Base-by-base conservation (phyloP, 2,329 filamentous ascomycete species). In the Trichoderma sp. region DNA sequence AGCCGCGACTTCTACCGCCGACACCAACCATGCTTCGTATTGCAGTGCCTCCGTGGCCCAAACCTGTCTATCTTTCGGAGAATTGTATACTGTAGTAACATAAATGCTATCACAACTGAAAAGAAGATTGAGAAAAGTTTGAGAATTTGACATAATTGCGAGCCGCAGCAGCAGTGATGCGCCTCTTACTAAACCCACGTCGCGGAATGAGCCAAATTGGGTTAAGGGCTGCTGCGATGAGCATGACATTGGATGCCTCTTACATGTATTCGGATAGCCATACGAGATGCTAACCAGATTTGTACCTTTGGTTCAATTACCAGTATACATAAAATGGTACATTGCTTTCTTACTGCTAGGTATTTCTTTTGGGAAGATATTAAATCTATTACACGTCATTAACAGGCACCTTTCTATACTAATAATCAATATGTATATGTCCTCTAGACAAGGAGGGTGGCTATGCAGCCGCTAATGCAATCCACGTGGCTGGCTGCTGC, bases 181-280 rank as follows among this genome's bases (percentile, higher is more conserved):
- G 39, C 39, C 15, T 43, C 39, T 67, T 26, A 26, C 34, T 34
- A 34, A 56, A 24, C 24, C 11, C 8, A 28, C 21, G 9, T 67
- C 64, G 64, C 64, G 64, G 30, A 57, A 67, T 67, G 43, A 34
- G 28, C 64, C 64, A 24, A n/a, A 53, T 67, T 67, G 64, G 64
- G 64, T 26, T 67, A 51, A 53, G 15, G 43, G 28, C 47, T 24
- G 30, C 18, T 9, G 57, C 57, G 39, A 43, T 43, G 39, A 43
- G 39, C 39, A 43, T 43, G 39, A n/a, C 39, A 43, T 36, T 36
- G 34, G 34, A 36, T 36, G 34, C 34, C 34, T 36, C 34, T 36
- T 36, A 36, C 34, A 36, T 36, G 34, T n/a, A 43, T n/a, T 43
- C 39, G 2, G 30, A 2, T 2, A n/a, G 3, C 4, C 39, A 43